Evolutionary conservation across 1,139 yeast species (phyloP), one percentile per base, ranked within the genome.

Genomic region (Dujonia santamariae): DNA sequence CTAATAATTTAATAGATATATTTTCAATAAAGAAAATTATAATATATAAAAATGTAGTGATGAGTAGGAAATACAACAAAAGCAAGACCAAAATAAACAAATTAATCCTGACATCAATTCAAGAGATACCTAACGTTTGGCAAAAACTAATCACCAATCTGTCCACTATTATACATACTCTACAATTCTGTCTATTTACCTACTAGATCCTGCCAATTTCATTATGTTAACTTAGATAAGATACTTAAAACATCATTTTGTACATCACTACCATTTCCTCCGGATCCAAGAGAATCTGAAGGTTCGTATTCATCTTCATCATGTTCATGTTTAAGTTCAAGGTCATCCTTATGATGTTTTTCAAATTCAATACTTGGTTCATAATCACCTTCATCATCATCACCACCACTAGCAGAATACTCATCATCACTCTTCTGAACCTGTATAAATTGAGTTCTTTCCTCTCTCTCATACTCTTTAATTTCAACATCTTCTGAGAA

Each of bases 401-500:
- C 47, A n/a, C 43, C 51, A 4, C 45, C 51, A 11, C 39, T 39
- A 16, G 46, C 50, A 14, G 49, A 44, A 20, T 48, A 53, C 23
- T 49, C 50, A 27, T 49, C 53, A 28, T 50, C 56, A 15, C 55
- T 50, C 18, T 37, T 40, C 11, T 41, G 40, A 11, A 51, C 43
- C 25, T 54, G 47, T 16, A 50, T 49, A 12, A 45, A 44, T 21
- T 53, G 57, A 2, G 56, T 48, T 23, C 54, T 53, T 28, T 63
- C 69, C 36, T 67, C 73, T 12, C 62, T 46, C 27, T 63, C 67
- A 36, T 52, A 68, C 41, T 69, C 75, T 41, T 68, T 67, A 16
- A 69, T 60, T 42, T 67, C 68, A n/a, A 69, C 54, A 35, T 67
- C 66, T 34, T 68, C 73, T 0, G 72, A 61, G 41, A 69, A 69